Conservation (phyloP, 108 stramenopile genomes). For the Nitzschia palea region DNA sequence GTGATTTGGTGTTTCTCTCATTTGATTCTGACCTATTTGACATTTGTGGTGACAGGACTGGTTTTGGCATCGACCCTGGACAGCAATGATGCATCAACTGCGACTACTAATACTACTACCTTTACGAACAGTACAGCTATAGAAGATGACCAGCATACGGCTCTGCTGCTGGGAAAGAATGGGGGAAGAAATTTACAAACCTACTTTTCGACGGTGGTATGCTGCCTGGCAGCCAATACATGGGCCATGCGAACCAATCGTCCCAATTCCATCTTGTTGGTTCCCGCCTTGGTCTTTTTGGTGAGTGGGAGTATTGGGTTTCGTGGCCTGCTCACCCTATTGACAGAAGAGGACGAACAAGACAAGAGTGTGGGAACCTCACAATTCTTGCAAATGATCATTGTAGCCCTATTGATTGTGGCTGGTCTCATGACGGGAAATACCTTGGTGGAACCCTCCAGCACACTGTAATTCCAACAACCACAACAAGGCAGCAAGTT, state of each 20-base stretch:
- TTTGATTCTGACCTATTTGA: neutral
- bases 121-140: too few relatives aligned
- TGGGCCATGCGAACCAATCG: conserved; percentile 10
- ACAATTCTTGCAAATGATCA: conserved; percentile 16
- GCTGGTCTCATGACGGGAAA: conserved; percentile 9
- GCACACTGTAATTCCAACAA: conserved; percentile 9
- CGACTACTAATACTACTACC: too few relatives aligned
- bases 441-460: conserved; percentile 5
- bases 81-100: too few relatives aligned
- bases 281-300: conserved; percentile 1
- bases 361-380: neutral
- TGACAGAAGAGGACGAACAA: neutral
- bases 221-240: neutral
- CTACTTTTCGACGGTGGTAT: neutral
- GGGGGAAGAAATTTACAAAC: neutral
- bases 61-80: neutral
- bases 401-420: conserved; percentile 21
- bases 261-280: conserved; percentile 11
- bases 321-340: neutral
- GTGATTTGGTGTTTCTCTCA: neutral
- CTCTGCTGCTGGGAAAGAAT: too few relatives aligned
- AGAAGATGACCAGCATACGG: too few relatives aligned
- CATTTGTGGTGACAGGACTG: neutral
- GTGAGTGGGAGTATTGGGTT: conserved; percentile 11
- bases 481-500: too few relatives aligned